phyloP scores from a whole-genome alignment of 2,329 filamentous ascomycete species.

The Fusarium gaditjirri region DNA sequence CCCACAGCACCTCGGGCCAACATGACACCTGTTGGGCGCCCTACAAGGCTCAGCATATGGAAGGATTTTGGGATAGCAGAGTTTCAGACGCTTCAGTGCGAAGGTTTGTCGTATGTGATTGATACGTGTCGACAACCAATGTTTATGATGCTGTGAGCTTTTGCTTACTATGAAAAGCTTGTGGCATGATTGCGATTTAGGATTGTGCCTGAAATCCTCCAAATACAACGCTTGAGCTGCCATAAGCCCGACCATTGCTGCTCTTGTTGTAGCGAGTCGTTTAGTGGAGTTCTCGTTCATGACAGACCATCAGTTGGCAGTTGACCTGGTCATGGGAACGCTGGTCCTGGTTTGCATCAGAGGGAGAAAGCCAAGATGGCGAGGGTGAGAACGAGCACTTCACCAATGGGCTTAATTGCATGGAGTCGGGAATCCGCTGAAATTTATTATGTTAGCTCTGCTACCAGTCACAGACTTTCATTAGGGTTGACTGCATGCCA shows the following conservation, averaged over 20 bases:
- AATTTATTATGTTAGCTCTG: not conserved
- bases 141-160: slow-evolving; percentile 26
- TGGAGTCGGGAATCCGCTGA: no score
- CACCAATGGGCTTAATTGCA: no score
- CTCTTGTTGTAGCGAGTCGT: not conserved
- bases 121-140: slow-evolving; percentile 24
- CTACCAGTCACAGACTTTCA: not conserved
- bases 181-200: not conserved
- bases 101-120: slow-evolving; percentile 4
- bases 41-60: not conserved
- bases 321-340: not conserved
- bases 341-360: no score
- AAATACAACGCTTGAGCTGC: not conserved
- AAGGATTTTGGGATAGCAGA: not conserved
- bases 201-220: not conserved
- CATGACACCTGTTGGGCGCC: not conserved
- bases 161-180: not conserved
- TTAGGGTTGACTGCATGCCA: not conserved
- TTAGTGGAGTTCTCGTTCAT: no score
- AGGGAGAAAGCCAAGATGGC: not conserved
- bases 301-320: not conserved
- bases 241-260: not conserved
- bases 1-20: slow-evolving; percentile 3
- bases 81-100: not conserved
- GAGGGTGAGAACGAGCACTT: not conserved